phyloP scores from a whole-genome alignment of 2,329 filamentous ascomycete species.

The Scorias spongiosa region DNA sequence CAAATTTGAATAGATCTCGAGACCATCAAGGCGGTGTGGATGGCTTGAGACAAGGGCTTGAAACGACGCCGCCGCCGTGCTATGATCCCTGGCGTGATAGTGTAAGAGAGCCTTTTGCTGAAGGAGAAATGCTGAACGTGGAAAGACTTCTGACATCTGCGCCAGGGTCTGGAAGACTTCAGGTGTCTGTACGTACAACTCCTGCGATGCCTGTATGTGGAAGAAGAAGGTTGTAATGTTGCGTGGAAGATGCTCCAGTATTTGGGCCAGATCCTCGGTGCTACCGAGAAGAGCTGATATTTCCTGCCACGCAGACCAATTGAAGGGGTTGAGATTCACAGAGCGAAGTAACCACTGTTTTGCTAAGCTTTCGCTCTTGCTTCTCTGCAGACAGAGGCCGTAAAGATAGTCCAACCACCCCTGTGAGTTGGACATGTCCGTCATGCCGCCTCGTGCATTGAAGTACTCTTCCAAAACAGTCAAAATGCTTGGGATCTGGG shows the following conservation, averaged over 20 bases:
- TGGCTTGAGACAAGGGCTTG: conserved; percentile 48
- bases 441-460: conserved; percentile 36
- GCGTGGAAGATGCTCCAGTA: conserved; percentile 51
- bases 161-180: conserved; percentile 59
- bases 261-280: conserved; percentile 56
- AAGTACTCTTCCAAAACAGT: conserved; percentile 73
- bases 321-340: conserved; percentile 80
- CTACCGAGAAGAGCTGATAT: conserved; percentile 66
- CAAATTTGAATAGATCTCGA: conserved; percentile 96
- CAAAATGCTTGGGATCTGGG: conserved; percentile 63
- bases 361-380: conserved; percentile 76
- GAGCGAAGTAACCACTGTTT: conserved; percentile 77
- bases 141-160: conserved; percentile 72
- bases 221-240: conserved; percentile 93
- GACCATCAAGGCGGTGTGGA: conserved; percentile 62
- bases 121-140: conserved; percentile 72
- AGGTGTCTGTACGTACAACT: conserved; percentile 74
- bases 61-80: conserved; percentile 32
- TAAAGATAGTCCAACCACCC: conserved; percentile 95
- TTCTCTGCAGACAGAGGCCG: conserved; percentile 75
- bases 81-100: conserved; percentile 75
- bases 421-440: conserved; percentile 33
- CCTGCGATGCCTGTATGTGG: conserved; percentile 76
- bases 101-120: conserved; percentile 77
- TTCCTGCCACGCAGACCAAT: conserved; percentile 96